These are phyloP conservation scores for Aspergillus sclerotioniger DNA, from an alignment of 495 filamentous ascomycete genomes.

Conservation along the genomic window DNA sequence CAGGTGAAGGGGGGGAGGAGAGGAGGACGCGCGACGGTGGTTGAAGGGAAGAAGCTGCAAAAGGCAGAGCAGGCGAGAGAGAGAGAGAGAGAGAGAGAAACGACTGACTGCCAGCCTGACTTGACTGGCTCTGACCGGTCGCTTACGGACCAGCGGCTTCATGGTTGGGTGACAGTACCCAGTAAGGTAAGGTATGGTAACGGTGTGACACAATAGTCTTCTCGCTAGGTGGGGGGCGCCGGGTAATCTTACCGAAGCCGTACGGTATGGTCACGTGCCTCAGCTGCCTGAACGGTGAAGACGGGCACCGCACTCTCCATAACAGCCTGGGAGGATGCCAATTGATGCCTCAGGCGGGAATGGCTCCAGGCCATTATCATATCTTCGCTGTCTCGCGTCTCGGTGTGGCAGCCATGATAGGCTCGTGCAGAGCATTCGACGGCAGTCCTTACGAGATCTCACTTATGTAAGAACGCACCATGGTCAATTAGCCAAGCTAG, in stretches of 20 bases:
- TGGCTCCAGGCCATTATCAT: too few species aligned
- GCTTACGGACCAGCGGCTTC: background rate
- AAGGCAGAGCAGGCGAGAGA: conserved; percentile 6
- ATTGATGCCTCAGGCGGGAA: too few species aligned
- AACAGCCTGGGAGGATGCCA: too few species aligned
- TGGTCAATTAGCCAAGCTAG: too few species aligned
- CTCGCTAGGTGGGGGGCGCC: background rate
- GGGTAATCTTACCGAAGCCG: background rate
- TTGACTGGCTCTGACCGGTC: conserved; percentile 1
- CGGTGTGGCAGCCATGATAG: too few species aligned
- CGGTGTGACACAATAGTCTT: too few species aligned
- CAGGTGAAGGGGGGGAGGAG: conserved; percentile 22
- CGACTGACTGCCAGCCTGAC: background rate
- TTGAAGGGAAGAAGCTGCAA: conserved; percentile 25
- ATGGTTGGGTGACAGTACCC: too few species aligned
- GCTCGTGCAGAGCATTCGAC: too few species aligned
- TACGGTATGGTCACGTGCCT: background rate
- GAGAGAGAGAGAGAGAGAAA: conserved; percentile 1
- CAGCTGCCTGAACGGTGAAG: conserved; percentile 2
- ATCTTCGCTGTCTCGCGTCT: too few species aligned
- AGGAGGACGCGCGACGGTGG: conserved; percentile 20
- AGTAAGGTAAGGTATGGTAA: too few species aligned
- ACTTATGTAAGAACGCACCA: too few species aligned
- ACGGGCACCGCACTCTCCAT: background rate
- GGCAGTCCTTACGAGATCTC: too few species aligned